These are phyloP conservation scores for Rhodosporidiobolus odoratus DNA, from an alignment of 768 basidiomycete species.

Conservation along the genomic window DNA sequence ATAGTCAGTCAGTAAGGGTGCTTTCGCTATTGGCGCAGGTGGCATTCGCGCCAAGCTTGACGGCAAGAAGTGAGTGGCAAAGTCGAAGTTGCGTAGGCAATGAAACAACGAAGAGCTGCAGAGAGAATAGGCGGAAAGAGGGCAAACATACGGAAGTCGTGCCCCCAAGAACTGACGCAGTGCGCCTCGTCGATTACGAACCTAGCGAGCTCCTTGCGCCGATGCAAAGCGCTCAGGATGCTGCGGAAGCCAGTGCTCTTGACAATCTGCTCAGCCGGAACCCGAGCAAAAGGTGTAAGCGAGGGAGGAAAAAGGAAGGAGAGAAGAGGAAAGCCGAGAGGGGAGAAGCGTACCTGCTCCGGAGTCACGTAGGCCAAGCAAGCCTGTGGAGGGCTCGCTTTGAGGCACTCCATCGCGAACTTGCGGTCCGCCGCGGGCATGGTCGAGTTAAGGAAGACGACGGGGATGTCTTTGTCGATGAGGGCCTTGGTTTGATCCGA, in stretches of 20 bases:
- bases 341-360: conserved; percentile 58
- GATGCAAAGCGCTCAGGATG: conserved; percentile 60
- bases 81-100: not conserved
- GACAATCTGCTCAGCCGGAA: conserved; percentile 42
- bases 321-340: not conserved
- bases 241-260: conserved; percentile 57
- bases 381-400: conserved; percentile 49
- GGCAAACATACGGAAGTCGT: conserved; percentile 64
- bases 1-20: not conserved
- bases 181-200: conserved; percentile 98
- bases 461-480: conserved; percentile 60
- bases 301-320: not conserved
- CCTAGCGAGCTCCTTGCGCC: conserved; percentile 60
- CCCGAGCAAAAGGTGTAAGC: not conserved
- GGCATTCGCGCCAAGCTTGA: no score
- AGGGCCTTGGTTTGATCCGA: conserved; percentile 76
- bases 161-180: conserved; percentile 83
- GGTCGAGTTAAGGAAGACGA: conserved; percentile 61
- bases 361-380: conserved; percentile 83
- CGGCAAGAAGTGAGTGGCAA: no score
- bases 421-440: conserved; percentile 45
- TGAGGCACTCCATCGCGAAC: conserved; percentile 42
- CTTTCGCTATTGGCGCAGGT: no score
- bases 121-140: conserved; percentile 42
- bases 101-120: not conserved